Evolutionary conservation across 1,284 basidiomycete genomes (phyloP).

Genomic region (Pisolithus thermaeus): DNA sequence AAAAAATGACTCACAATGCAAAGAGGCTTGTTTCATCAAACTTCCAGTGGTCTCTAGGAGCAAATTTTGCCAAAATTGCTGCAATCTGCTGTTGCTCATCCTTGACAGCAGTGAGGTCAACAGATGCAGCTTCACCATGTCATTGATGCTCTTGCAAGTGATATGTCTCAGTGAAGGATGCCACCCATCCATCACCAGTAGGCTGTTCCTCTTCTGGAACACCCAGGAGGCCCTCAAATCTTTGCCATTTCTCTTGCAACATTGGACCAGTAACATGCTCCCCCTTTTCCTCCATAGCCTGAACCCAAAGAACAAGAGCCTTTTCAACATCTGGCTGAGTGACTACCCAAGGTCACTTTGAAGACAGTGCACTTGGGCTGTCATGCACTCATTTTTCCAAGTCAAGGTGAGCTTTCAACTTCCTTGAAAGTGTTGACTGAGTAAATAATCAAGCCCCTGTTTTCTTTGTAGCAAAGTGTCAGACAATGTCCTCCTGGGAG

Average conservation of each 20-base stretch:
- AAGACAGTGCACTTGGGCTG: constrained; percentile 5
- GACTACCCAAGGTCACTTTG: not conserved
- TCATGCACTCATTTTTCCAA: not conserved
- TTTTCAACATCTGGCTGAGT: constrained; percentile 2
- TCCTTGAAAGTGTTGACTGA: constrained; percentile 7
- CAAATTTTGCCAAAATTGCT: constrained; percentile 20
- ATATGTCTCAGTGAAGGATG: constrained; percentile 24
- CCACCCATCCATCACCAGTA: constrained; percentile 24
- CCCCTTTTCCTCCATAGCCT: constrained; percentile 24
- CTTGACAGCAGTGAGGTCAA: constrained; percentile 13
- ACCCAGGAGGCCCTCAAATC: constrained; percentile 1
- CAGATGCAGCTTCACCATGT: constrained; percentile 37
- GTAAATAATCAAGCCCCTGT: constrained; percentile 11
- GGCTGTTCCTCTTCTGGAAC: constrained; percentile 16
- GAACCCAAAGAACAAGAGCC: constrained; percentile 25
- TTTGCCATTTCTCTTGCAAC: constrained; percentile 13
- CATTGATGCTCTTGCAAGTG: constrained; percentile 23
- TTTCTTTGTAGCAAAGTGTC: constrained; percentile 18
- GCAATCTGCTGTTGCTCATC: constrained; percentile 4
- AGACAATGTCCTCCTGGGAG: constrained; percentile 18
- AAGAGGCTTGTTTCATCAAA: constrained; percentile 31
- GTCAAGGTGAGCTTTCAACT: not conserved
- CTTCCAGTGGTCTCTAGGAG: constrained; percentile 27
- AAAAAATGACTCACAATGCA: not conserved
- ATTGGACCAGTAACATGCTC: constrained; percentile 25